Evolutionary conservation across 1,284 basidiomycete genomes (phyloP).

Genomic region (Fomitopsis schrenkii): DNA sequence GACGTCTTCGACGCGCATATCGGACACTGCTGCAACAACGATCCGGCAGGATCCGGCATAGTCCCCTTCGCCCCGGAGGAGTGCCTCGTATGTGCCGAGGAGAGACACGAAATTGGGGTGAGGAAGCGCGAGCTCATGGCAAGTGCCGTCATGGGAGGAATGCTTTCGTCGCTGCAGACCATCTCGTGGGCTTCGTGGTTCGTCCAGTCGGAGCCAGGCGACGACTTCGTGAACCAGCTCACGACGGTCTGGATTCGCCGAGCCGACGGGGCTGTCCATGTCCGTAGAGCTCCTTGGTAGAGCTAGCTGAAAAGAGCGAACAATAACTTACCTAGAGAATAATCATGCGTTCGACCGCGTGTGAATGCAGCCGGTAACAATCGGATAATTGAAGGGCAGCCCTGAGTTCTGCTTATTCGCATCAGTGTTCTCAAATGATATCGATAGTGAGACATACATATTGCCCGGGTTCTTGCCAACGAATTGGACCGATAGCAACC

Average conservation of each 20-base stretch:
- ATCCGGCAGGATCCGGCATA: constrained; percentile 1
- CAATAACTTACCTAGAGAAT: neutral
- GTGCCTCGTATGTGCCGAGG: constrained; percentile 29
- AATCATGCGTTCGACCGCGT: neutral
- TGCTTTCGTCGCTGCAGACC: constrained; percentile 37
- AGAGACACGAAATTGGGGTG: constrained; percentile 22
- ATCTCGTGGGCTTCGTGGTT: constrained; percentile 57
- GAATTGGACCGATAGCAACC: no score
- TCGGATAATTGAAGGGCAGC: no score
- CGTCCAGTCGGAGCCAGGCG: constrained; percentile 16
- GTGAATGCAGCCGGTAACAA: no score
- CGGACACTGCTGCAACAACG: constrained; percentile 30
- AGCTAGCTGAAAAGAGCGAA: neutral
- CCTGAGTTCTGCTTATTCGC: no score
- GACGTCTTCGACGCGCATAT: constrained; percentile 41
- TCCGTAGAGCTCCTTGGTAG: constrained; percentile 37
- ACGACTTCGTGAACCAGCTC: constrained; percentile 21
- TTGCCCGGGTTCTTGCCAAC: no score
- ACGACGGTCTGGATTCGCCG: constrained; percentile 37
- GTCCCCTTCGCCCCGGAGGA: constrained; percentile 26
- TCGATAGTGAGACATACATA: no score
- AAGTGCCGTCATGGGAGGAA: constrained; percentile 38
- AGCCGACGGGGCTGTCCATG: constrained; percentile 33
- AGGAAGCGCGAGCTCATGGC: constrained; percentile 38
- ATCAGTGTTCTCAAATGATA: no score